Evolutionary conservation across 768 basidiomycete genomes (phyloP).

Genomic region (Kwoniella heveanensis): DNA sequence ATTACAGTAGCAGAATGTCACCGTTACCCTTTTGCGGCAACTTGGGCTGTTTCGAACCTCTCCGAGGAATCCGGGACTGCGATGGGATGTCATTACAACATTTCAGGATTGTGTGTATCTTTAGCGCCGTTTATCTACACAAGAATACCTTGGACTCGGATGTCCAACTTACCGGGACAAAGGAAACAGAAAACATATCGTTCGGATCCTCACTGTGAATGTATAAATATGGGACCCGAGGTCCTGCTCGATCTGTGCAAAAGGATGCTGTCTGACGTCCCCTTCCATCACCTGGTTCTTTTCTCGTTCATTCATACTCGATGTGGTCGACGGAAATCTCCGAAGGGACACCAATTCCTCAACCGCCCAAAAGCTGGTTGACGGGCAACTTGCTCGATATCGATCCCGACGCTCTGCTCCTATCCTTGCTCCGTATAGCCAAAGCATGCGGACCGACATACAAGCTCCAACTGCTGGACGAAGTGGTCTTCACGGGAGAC

Average conservation of each 20-base stretch:
- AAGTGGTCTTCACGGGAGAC: conserved; percentile 52
- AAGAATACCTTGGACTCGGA: background rate
- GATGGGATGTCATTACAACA: background rate
- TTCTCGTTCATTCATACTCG: background rate
- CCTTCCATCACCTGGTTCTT: background rate
- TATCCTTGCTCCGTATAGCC: conserved; percentile 7
- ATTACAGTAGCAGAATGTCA: background rate
- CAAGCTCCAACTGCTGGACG: conserved; percentile 56
- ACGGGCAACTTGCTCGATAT: conserved; percentile 56
- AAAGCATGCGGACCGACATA: conserved; percentile 53
- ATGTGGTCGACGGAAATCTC: background rate
- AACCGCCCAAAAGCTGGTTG: conserved; percentile 59
- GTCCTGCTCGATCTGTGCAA: background rate
- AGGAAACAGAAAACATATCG: background rate
- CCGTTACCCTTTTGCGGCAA: background rate
- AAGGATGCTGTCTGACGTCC: background rate
- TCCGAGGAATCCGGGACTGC: background rate
- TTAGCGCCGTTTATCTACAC: background rate
- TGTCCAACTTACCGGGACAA: background rate
- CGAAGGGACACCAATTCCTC: conserved; percentile 55
- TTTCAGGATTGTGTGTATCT: background rate
- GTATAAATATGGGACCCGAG: background rate
- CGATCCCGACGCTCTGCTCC: conserved; percentile 29
- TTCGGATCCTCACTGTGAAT: background rate
- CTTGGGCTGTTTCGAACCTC: background rate